These are phyloP conservation scores for Colletotrichum eremochloae DNA, from an alignment of 2,329 filamentous ascomycete species.

Conservation along the genomic window DNA sequence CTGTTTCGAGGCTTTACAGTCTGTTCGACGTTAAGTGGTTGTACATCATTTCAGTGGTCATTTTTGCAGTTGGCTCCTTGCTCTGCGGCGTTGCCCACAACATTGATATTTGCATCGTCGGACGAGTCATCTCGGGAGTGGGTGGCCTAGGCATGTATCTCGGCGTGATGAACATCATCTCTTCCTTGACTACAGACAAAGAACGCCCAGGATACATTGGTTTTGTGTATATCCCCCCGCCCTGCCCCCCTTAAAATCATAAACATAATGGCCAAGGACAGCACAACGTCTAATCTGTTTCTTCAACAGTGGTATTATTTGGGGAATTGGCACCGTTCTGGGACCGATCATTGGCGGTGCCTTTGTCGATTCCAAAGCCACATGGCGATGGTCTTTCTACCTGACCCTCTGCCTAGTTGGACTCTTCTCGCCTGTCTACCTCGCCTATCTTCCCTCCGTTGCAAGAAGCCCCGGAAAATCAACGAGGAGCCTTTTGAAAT, in stretches of 20 bases:
- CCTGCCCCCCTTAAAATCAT: not conserved
- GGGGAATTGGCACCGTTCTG: slow-evolving; percentile 57
- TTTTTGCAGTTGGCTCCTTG: slow-evolving; percentile 49
- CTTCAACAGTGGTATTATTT: slow-evolving; percentile 45
- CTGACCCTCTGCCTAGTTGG: slow-evolving; percentile 65
- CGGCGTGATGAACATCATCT: slow-evolving; percentile 39
- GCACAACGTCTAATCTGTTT: too few species aligned
- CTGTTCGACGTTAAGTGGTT: slow-evolving; percentile 49
- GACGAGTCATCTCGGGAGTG: slow-evolving; percentile 57
- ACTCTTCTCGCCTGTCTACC: slow-evolving; percentile 46
- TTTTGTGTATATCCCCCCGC: not conserved
- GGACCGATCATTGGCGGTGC: slow-evolving; percentile 60
- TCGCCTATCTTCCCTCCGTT: not conserved
- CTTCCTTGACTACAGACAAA: not conserved
- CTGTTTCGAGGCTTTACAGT: not conserved
- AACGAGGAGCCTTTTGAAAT: slow-evolving; percentile 41
- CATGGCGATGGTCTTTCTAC: slow-evolving; percentile 62
- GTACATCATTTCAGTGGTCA: slow-evolving; percentile 42
- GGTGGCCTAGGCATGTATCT: slow-evolving; percentile 58
- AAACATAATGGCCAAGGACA: too few species aligned
- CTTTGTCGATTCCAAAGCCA: slow-evolving; percentile 54
- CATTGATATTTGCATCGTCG: slow-evolving; percentile 61
- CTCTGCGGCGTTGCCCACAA: slow-evolving; percentile 58
- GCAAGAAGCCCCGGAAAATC: not conserved
- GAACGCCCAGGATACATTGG: slow-evolving; percentile 44